Conservation (phyloP, 2,329 filamentous ascomycete species). For the Fusarium circinatum region DNA sequence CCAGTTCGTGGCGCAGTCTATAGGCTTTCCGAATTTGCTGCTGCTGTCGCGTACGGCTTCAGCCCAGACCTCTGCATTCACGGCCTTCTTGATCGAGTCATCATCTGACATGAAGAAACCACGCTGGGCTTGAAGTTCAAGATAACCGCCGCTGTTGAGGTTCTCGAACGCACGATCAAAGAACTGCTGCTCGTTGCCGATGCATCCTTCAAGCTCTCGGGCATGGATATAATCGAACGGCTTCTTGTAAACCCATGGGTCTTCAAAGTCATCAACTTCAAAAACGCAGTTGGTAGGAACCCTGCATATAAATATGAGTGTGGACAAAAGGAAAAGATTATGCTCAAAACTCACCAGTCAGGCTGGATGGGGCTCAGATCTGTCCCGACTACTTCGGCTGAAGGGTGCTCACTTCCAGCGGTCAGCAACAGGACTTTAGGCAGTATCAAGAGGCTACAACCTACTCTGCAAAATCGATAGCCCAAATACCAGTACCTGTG, state of each 20-base stretch:
- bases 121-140: conserved; percentile 20
- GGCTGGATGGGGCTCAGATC: conserved; percentile 34
- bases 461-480: conserved; percentile 36
- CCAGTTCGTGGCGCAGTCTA: conserved; percentile 19
- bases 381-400: conserved; percentile 30
- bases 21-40: conserved; percentile 25
- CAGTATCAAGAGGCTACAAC: background rate
- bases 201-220: conserved; percentile 32
- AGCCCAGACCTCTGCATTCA: conserved; percentile 20
- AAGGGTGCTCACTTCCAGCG: conserved; percentile 16
- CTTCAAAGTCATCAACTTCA: conserved; percentile 31
- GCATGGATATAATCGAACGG: conserved; percentile 33
- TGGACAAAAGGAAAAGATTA: rapidly evolving
- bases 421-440: rapidly evolving
- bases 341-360: conserved; percentile 3
- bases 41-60: conserved; percentile 16
- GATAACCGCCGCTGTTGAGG: conserved; percentile 21
- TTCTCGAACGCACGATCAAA: conserved; percentile 17
- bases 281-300: conserved; percentile 24
- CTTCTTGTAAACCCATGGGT: conserved; percentile 24
- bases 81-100: conserved; percentile 22
- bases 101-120: conserved; percentile 26
- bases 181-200: conserved; percentile 22
- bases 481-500: conserved; percentile 29
- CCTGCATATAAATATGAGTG: background rate